Base-by-base conservation (phyloP, 140 eudicot genomes). In the Anethum foeniculum region DNA sequence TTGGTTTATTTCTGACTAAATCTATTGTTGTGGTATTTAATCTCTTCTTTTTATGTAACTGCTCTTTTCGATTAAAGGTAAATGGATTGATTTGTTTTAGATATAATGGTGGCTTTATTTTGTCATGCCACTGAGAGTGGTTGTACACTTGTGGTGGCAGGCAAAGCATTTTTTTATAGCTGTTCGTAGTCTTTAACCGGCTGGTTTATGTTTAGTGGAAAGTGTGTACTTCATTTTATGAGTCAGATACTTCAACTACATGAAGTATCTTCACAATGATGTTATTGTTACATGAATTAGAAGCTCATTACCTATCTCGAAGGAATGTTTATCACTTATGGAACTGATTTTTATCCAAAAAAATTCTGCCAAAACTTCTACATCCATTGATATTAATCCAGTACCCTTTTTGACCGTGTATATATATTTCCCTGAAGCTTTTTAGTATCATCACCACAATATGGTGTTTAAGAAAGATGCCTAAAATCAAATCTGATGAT, bases 21-120 rank as follows among this genome's bases (percentile, higher is more conserved):
- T 89, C 91, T 65, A 80, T 84, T 82, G 81, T 90, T n/a, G n/a
- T 67, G 80, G 84, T 77, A 95, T 96, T 94, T 44, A 56, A 12
- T 39, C 43, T 77, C 75, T 81, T 30, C 44, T 6, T 16, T 69
- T 36, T 82, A 12, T 48, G 77, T 67, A 34, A 12, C 19, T 38
- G 8, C 56, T 71, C n/a, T 80, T 60, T 73, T 30, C 16, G 12
- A 34, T 68, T 15, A 68, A 41, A 68, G 25, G 4, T 13, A 23
- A 68, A 30, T 67, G 43, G 74, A 67, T 67, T 30, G 74, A 30
- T 32, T 68, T 68, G 11, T 68, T 32, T 30, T 28, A 13, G 74
- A 28, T 67, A 28, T 67, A 13, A 68, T 32, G 44, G 74, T 32
- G 74, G 44, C 6, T 67, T 15, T 68, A 8, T 68, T 68, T 5